Evolutionary conservation across 257 asterid genomes (phyloP), one percentile per base, ranked within the genome.

Genomic region (Solanum lignicaule): DNA sequence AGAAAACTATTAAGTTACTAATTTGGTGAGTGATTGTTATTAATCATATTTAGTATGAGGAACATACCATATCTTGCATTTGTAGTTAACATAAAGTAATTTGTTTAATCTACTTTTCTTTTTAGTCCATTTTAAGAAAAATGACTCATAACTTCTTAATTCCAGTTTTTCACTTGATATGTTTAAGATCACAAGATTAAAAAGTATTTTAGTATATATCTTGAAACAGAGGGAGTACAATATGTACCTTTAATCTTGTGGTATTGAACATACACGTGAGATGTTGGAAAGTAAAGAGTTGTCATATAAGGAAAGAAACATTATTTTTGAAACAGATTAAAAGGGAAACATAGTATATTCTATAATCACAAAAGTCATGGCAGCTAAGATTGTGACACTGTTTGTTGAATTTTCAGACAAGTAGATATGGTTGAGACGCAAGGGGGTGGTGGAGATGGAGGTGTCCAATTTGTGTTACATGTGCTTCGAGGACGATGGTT

Each of bases 401-500:
- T 78, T 41, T 41, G 62, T 14, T 78, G 36, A 25, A 41, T 14
- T 41, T 25, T 41, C 38, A 78, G 84, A 41, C 15, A 3, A 41
- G 62, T 46, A 78, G 68, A 81, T 18, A 81, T 81, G 85, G 39
- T 18, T 27, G 85, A 48, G 29, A 38, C 35, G 20, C 66, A 81
- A 46, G 68, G 41, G 9, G 68, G 68, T 29, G 29, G 41, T 81
- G 38, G 25, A 27, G 39, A 25, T 46, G 85, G 85, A 29, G 68
- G 85, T 65, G 6, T 81, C 41, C 69, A 81, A 18, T 86, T 86
- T 75, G 27, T 33, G 33, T 18, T 87, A 66, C 90, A 88, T 16
- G 89, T 90, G 89, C 86, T 90, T 21, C 36, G 39, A 1, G 91
- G 92, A 29, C 89, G 91, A 38, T 90, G 92, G 92, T 87, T 88